Evolutionary conservation across 2,329 filamentous ascomycete species (phyloP).

Genomic region (Hyphodiscus sp.): DNA sequence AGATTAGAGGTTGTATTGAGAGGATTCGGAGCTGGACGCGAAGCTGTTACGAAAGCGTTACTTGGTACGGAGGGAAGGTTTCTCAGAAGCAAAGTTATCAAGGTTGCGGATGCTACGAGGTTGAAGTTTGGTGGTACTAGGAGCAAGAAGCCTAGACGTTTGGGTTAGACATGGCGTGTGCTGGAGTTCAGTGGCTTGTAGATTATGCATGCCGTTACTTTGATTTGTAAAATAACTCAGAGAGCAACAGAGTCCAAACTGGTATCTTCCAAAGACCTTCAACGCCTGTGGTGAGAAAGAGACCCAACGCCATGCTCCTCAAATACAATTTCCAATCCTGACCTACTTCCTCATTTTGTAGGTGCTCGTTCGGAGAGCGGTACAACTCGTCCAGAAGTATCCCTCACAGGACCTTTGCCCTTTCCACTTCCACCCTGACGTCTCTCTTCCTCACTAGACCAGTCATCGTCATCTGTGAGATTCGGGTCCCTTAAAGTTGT

Average conservation of each 20-base stretch:
- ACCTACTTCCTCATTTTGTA: constrained; percentile 9
- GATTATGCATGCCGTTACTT: constrained; percentile 4
- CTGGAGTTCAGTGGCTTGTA: constrained; percentile 13
- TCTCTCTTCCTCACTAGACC: constrained; percentile 42
- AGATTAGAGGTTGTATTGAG: constrained; percentile 73
- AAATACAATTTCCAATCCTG: neutral
- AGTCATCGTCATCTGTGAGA: constrained; percentile 30
- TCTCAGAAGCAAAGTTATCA: constrained; percentile 67
- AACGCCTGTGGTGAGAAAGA: constrained; percentile 18
- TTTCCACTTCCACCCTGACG: constrained; percentile 31
- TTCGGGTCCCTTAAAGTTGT: constrained; percentile 8
- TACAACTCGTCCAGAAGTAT: constrained; percentile 44
- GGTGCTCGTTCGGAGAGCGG: constrained; percentile 49
- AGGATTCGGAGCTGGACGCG: constrained; percentile 80
- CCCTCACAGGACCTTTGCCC: constrained; percentile 36
- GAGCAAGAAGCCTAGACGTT: constrained; percentile 74
- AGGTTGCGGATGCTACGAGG: constrained; percentile 78
- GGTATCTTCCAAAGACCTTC: constrained; percentile 14
- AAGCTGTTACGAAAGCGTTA: constrained; percentile 84
- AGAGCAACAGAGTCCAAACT: constrained; percentile 4
- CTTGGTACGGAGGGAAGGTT: constrained; percentile 77
- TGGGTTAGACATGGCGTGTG: constrained; percentile 36
- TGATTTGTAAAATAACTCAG: constrained; percentile 18
- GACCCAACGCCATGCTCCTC: constrained; percentile 1
- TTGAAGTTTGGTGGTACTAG: constrained; percentile 95